Base-by-base conservation (phyloP, 2,329 filamentous ascomycete species). In the Cladosporium colombiae region DNA sequence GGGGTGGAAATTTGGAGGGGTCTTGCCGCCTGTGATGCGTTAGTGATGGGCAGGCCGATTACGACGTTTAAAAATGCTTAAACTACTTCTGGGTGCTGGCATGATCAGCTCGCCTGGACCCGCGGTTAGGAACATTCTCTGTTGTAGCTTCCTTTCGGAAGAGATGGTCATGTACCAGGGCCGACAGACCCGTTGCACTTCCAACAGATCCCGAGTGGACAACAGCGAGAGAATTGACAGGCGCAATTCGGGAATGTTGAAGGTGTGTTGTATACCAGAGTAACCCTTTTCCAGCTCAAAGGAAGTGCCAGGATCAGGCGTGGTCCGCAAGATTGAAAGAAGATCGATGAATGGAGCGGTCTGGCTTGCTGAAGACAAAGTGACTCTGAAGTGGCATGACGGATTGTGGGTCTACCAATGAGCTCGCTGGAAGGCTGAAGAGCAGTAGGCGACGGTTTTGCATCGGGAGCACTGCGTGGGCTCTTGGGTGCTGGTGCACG, bases 371-470 rank as follows among this genome's bases (percentile, higher is more conserved):
- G 27, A 29, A 29, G 27, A 29, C 27, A 29, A 29, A 29, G 27
- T 29, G 58, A 60, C 40, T 33, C 6, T 13, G 25, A 62, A 62
- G 29, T 62, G 60, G 60, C 77, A 78, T 13, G 66, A 40, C 35
- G 66, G 57, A 69, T 75, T 77, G 71, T 88, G 85, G 70, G 77
- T 81, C 70, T 80, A 82, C 85, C 85, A 87, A 65, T 86, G 82
- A 68, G 75, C 78, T 72, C 79, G 81, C 78, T 87, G 85, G 63
- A 85, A 88, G 58, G 81, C 79, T 0, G 65, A 66, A 3, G 81
- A 83, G 73, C 85, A 88, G 63, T 87, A 88, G 27, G 52, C 56
- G 6, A 67, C 62, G 67, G 72, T 78, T 14, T 44, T 40, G 59
- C 68, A 70, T 1, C 44, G 59, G 16, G 44, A 55, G 35, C 67